Evolutionary conservation across 2,329 filamentous ascomycete genomes (phyloP).

Genomic region (Nectriaceae sp.): DNA sequence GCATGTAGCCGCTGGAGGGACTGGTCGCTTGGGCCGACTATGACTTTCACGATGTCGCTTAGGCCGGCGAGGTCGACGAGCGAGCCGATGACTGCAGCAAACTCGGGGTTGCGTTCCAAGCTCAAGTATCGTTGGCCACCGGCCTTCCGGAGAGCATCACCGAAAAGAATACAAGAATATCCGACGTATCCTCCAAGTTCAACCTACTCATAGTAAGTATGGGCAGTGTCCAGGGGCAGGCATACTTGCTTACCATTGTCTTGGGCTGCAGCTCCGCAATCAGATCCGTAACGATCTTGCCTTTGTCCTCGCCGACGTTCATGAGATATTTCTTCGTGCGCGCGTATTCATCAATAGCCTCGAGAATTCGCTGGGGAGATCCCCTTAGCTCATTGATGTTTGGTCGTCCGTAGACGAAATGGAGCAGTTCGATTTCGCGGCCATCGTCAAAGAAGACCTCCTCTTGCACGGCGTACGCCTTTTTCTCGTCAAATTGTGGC

Average conservation of each 20-base stretch:
- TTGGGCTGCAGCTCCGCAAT: slow-evolving; percentile 68
- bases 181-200: slow-evolving; percentile 82
- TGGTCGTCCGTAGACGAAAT: slow-evolving; percentile 65
- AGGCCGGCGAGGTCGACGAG: slow-evolving; percentile 76
- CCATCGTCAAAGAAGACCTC: slow-evolving; percentile 65
- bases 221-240: background rate
- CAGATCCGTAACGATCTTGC: slow-evolving; percentile 67
- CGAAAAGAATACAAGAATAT: slow-evolving; percentile 79
- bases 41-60: slow-evolving; percentile 67
- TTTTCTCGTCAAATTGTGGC: slow-evolving; percentile 37
- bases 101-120: slow-evolving; percentile 73
- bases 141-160: slow-evolving; percentile 61
- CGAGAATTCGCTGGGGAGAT: slow-evolving; percentile 64
- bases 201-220: slow-evolving; percentile 39
- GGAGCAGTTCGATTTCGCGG: slow-evolving; percentile 71
- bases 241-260: slow-evolving; percentile 53
- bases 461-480: slow-evolving; percentile 44
- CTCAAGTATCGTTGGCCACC: slow-evolving; percentile 70
- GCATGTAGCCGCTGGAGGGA: slow-evolving; percentile 62
- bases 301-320: slow-evolving; percentile 79
- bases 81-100: slow-evolving; percentile 67
- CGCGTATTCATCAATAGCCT: slow-evolving; percentile 68
- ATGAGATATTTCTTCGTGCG: slow-evolving; percentile 70
- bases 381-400: slow-evolving; percentile 64
- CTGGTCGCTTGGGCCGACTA: slow-evolving; percentile 69